These are phyloP conservation scores for Calophaca sinica DNA, from an alignment of 306 rosid species.

Conservation along the genomic window DNA sequence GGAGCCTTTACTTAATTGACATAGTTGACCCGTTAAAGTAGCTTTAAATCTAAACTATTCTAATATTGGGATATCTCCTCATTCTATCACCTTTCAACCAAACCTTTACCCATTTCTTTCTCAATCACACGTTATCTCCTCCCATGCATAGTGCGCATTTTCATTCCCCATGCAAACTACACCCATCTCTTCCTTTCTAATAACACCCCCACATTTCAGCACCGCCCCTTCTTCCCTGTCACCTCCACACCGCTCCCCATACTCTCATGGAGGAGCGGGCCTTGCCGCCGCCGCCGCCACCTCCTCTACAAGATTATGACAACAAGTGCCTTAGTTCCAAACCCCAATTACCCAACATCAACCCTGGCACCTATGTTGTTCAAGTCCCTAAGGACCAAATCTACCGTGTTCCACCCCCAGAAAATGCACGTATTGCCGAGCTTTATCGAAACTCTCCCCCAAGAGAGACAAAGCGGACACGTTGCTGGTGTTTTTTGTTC, in stretches of 20 bases:
- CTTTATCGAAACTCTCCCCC: background rate
- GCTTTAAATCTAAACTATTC: conserved; percentile 12
- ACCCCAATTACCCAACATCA: background rate
- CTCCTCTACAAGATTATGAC: background rate
- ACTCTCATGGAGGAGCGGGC: conserved; percentile 80
- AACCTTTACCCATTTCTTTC: conserved; percentile 35
- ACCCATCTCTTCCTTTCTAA: conserved; percentile 26
- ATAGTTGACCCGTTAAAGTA: conserved; percentile 46
- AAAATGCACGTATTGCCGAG: conserved; percentile 58
- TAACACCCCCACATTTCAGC: conserved; percentile 2
- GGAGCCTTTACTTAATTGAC: background rate
- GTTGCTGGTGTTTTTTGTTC: conserved; percentile 23
- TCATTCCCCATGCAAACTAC: conserved; percentile 41
- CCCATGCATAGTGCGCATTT: conserved; percentile 37
- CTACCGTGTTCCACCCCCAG: conserved; percentile 63
- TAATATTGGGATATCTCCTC: background rate
- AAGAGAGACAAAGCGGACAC: background rate
- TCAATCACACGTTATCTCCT: conserved; percentile 28
- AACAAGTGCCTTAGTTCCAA: background rate
- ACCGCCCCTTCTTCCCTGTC: conserved; percentile 18
- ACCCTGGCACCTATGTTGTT: conserved; percentile 59
- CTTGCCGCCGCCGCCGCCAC: background rate
- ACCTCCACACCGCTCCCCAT: conserved; percentile 60
- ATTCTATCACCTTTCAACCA: conserved; percentile 18
- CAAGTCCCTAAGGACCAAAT: conserved; percentile 78